Evolutionary conservation across 225 moss, liverwort and hornwort species (phyloP), one percentile per base, ranked within the genome.

Genomic region (Anthoceros angustus): DNA sequence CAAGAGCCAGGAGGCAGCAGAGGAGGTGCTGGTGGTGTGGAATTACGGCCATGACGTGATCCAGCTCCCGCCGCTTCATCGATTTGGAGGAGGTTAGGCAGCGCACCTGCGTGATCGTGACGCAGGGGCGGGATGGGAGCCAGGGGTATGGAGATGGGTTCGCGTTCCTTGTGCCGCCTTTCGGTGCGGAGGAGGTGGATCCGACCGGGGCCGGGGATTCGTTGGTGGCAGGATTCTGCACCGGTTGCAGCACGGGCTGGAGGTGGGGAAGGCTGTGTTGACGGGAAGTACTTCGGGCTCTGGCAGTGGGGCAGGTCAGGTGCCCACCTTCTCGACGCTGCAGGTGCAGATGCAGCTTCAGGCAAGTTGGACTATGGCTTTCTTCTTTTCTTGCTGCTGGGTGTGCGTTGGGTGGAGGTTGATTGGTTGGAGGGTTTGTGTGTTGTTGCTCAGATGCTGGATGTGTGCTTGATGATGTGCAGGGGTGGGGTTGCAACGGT

Each of bases 261-360:
- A 88, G 9, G 87, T 89, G 18, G 88, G 89, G 42, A 83, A 92
- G 71, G 88, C 92, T 42, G 91, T 88, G 65, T 74, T 85, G 16
- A 84, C 91, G 91, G 91, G 92, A 98, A 98, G 64, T 98, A 86
- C 76, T 98, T 98, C 46, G 92, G 65, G 88, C 85, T 63, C 81
- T 91, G 69, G 88, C 95, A 40, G 95, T 98, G 23, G 77, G 80
- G 49, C 88, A 98, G 87, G 87, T 98, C 62, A 88, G 64, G 83
- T 91, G 12, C 91, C 95, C 39, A 74, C 70, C 40, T 92, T 98
- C 60, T 82, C 87, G 60, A 68, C 79, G 55, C 75, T n/a, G n/a
- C n/a, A n/a, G n/a, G n/a, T n/a, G n/a, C n/a, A n/a, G n/a, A n/a
- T 64, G 72, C 88, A 98, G 70, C 70, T 98, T 49, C 76, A 98